Conservation (phyloP, 1,284 basidiomycete species). For the Coniferiporia sulphurascens region DNA sequence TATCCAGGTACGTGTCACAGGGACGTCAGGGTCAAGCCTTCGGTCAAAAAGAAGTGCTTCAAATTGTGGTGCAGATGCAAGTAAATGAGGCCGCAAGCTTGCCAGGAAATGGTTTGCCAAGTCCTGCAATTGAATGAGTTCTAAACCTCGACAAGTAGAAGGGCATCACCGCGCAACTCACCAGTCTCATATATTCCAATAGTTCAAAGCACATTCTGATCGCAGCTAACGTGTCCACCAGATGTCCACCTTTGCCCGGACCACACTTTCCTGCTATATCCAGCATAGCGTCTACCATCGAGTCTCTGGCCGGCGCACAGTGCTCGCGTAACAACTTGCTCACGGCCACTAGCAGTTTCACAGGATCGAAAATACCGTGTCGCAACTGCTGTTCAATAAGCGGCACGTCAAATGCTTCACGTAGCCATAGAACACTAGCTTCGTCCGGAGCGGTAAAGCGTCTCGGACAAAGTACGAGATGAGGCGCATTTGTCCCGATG, state of each 20-base stretch:
- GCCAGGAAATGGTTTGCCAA: slow-evolving; percentile 94
- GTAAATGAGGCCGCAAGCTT: slow-evolving; percentile 79
- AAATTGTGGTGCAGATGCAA: slow-evolving; percentile 76
- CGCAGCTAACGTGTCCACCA: slow-evolving; percentile 66
- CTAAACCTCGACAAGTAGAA: background rate
- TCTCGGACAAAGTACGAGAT: slow-evolving; percentile 20
- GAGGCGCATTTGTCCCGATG: slow-evolving; percentile 1
- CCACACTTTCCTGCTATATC: slow-evolving; percentile 55
- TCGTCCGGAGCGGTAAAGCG: slow-evolving; percentile 37
- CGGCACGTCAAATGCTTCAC: slow-evolving; percentile 40
- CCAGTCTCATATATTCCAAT: slow-evolving; percentile 92
- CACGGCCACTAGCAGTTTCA: slow-evolving; percentile 75
- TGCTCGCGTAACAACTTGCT: slow-evolving; percentile 84
- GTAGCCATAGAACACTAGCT: slow-evolving; percentile 51
- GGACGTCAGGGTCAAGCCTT: slow-evolving; percentile 44
- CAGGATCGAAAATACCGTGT: slow-evolving; percentile 76
- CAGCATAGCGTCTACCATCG: slow-evolving; percentile 81
- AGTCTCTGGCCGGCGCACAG: slow-evolving; percentile 91
- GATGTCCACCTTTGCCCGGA: slow-evolving; percentile 47
- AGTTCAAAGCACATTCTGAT: slow-evolving; percentile 87
- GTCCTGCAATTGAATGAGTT: slow-evolving; percentile 49
- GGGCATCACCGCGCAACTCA: slow-evolving; percentile 35
- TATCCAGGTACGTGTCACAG: slow-evolving; percentile 64
- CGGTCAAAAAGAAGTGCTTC: slow-evolving; percentile 77
- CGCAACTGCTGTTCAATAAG: slow-evolving; percentile 80